phyloP scores from a whole-genome alignment of 2,329 filamentous ascomycete species.

The Balansia obtecta region DNA sequence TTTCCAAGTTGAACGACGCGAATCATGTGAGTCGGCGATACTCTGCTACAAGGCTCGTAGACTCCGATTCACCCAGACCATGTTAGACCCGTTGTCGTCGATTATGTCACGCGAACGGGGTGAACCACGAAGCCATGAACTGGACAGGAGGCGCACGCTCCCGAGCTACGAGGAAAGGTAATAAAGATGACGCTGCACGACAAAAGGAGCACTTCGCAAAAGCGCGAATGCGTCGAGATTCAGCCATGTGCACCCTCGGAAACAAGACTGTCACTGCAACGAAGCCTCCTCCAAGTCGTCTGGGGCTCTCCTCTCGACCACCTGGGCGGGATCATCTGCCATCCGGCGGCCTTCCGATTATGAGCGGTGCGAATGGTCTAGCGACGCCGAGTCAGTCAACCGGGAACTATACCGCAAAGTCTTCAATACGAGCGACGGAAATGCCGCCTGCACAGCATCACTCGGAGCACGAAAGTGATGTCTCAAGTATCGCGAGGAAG shows the following conservation, averaged over 20 bases:
- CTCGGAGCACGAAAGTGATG: neutral
- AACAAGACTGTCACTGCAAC: neutral
- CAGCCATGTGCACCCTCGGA: neutral
- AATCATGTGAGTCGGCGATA: too few relatives aligned
- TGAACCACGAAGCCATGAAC: slow-evolving; percentile 22
- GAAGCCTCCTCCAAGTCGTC: neutral
- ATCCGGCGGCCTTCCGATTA: neutral
- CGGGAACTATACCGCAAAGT: neutral
- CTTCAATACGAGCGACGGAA: neutral
- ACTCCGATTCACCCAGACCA: too few relatives aligned
- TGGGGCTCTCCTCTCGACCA: neutral
- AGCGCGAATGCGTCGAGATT: slow-evolving; percentile 13
- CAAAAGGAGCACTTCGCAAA: slow-evolving; percentile 28
- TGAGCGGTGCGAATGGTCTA: slow-evolving; percentile 2
- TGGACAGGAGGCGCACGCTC: slow-evolving; percentile 27
- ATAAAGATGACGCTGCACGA: slow-evolving; percentile 19
- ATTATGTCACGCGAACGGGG: too few relatives aligned
- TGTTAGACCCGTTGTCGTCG: too few relatives aligned
- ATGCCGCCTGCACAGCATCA: neutral
- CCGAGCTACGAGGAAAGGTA: slow-evolving; percentile 21
- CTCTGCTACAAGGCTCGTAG: too few relatives aligned
- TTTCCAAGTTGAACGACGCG: too few relatives aligned
- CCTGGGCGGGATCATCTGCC: neutral
- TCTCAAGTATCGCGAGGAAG: slow-evolving; percentile 11
- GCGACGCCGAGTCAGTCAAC: neutral